Conservation (phyloP, 2,329 filamentous ascomycete genomes). For the Leptographium radiaticola region DNA sequence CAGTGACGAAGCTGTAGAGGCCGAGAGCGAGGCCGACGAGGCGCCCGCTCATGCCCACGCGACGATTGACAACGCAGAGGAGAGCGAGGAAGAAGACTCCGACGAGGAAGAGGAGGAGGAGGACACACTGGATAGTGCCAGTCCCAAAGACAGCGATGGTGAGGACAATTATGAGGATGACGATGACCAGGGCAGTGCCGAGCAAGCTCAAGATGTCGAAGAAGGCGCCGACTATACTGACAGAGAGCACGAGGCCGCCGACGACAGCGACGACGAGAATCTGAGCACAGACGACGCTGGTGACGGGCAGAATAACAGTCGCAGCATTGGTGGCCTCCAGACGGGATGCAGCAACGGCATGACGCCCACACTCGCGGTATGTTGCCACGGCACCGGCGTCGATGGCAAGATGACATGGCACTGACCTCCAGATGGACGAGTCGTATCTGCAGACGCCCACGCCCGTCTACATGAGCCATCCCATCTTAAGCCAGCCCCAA, state of each 20-base stretch:
- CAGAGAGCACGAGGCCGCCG: neutral
- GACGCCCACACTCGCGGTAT: neutral
- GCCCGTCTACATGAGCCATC: neutral
- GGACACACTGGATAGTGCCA: neutral
- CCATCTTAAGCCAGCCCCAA: neutral
- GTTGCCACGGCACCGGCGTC: neutral
- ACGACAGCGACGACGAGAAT: neutral
- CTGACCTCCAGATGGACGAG: neutral
- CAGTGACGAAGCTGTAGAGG: neutral
- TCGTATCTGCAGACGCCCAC: neutral
- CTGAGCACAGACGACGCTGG: neutral
- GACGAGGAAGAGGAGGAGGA: neutral
- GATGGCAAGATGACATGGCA: neutral
- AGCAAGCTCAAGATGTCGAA: neutral
- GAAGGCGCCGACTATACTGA: neutral
- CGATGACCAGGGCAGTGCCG: neutral
- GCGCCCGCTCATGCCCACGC: neutral
- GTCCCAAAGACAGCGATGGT: neutral
- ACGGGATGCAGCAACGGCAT: too few species aligned
- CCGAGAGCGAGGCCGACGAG: slow-evolving; percentile 1
- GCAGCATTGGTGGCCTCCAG: too few species aligned
- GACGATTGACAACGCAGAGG: neutral
- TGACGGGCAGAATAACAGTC: neutral
- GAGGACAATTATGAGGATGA: neutral
- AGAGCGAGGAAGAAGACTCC: neutral